Base-by-base conservation (phyloP, 1,284 basidiomycete genomes). In the Boletellus sp. region DNA sequence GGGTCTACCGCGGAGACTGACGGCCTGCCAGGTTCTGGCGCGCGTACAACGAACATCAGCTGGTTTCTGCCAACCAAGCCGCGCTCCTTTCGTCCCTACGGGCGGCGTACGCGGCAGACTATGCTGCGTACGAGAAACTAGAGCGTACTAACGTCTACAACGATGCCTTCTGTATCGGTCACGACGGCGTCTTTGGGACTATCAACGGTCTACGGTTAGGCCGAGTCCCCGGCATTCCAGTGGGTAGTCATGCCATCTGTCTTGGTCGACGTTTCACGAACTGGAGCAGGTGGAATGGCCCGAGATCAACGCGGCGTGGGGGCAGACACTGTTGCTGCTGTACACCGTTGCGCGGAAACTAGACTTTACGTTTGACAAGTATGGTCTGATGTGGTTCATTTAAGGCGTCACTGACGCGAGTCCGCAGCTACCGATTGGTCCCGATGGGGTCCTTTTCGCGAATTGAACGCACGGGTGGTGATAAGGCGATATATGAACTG, bases 291-390 rank as follows among this genome's bases (percentile, higher is more conserved):
- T 99, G 26, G 96, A 98, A 65, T 99, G 96, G 95, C 84, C 91
- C 6, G 97, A 99, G 72, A 95, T 99, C 69, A 99, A 99, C 66
- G 97, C 97, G 6, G 97, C 97, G 4, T 97, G 96, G 93, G 97
- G 97, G 0, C 91, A 98, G 65, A 92, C 93, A 0, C 77, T 96
- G n/a, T 75, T 99, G 19, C 77, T 98, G 48, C 75, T 99, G 15
- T 91, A 95, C 61, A 93, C 93, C 5, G 82, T 99, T 47, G 91
- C 92, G 4, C 80, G 88, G 52, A 96, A 95, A 68, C 80, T 97
- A 10, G 92, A 91, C 51, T 92, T 85, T 66, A 83, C 82, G 1
- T 95, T 97, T 61, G 86, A 91, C 62, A 84, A 83, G 92, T 93
- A 69, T 60, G 54, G 22, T 44, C 35, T 28, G 26, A 30, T 40